Conservation (phyloP, 2,329 filamentous ascomycete species). For the Fusarium sp. region DNA sequence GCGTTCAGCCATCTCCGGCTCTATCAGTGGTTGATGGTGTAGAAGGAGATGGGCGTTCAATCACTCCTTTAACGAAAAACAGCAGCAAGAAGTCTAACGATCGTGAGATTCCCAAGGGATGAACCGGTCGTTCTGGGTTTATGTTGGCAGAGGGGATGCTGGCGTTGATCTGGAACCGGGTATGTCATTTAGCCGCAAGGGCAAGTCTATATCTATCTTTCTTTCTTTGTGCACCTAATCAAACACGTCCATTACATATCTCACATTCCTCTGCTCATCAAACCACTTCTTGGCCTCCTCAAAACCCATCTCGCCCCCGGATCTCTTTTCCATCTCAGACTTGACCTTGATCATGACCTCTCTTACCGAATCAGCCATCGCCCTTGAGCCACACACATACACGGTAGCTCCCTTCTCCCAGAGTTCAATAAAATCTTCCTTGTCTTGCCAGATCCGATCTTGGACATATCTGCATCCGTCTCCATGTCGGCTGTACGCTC, state of each 20-base stretch:
- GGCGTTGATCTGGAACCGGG: too few relatives aligned
- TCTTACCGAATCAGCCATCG: slow-evolving; percentile 52
- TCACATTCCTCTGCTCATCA: slow-evolving; percentile 60
- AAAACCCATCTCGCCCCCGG: slow-evolving; percentile 34
- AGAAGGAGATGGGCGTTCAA: background rate
- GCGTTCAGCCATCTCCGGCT: background rate
- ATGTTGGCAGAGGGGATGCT: background rate
- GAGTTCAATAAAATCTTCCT: background rate
- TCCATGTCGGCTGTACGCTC: background rate
- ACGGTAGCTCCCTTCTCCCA: slow-evolving; percentile 45
- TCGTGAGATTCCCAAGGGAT: background rate
- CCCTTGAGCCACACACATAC: slow-evolving; percentile 70
- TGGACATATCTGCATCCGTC: slow-evolving; percentile 1
- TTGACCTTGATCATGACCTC: slow-evolving; percentile 23
- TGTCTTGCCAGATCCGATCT: slow-evolving; percentile 48
- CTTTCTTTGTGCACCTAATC: slow-evolving; percentile 53
- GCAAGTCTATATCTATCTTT: background rate
- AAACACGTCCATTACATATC: slow-evolving; percentile 70
- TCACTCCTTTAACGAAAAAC: background rate
- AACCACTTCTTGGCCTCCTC: slow-evolving; percentile 58
- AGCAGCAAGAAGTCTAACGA: background rate
- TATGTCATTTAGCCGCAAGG: background rate
- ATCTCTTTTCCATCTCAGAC: background rate
- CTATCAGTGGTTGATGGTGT: background rate
- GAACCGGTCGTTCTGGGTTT: background rate